phyloP scores from a whole-genome alignment of 163 green algal genomes.

The Chloroidium sp. region DNA sequence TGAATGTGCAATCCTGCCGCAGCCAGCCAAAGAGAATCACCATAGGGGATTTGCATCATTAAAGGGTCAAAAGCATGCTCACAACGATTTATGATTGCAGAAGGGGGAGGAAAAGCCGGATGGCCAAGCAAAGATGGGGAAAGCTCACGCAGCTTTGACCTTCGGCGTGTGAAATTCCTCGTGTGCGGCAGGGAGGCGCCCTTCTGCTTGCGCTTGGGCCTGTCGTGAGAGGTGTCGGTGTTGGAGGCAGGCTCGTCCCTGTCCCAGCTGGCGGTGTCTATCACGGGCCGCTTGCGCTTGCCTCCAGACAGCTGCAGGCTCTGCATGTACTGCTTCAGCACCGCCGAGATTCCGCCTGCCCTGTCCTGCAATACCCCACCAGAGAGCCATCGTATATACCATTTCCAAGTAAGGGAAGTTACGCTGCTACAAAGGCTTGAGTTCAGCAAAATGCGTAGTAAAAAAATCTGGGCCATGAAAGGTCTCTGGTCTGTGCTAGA shows the following conservation, averaged over 20 bases:
- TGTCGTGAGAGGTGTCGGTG: background rate
- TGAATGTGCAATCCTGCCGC: too few species aligned
- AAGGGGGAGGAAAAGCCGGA: background rate
- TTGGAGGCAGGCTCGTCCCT: background rate
- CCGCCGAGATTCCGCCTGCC: background rate
- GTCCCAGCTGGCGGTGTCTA: background rate
- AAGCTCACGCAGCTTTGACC: too few species aligned
- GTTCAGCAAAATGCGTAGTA: background rate
- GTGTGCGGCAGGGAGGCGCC: background rate
- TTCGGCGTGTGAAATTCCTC: background rate
- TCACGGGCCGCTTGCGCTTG: conserved; percentile 10
- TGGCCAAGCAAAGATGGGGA: too few species aligned
- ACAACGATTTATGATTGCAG: background rate
- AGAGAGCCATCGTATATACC: too few species aligned
- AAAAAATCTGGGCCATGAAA: background rate
- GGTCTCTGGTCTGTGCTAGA: background rate
- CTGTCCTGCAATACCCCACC: conserved; percentile 1
- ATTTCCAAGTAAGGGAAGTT: background rate
- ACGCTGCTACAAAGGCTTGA: background rate
- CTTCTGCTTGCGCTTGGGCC: background rate
- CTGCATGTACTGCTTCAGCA: conserved; percentile 15
- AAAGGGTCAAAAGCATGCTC: background rate
- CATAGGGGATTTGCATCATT: too few species aligned
- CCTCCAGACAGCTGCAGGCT: background rate
- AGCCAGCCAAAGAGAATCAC: too few species aligned